Evolutionary conservation across 1,284 basidiomycete species (phyloP).

Genomic region (Mycosarcoma maydis): DNA sequence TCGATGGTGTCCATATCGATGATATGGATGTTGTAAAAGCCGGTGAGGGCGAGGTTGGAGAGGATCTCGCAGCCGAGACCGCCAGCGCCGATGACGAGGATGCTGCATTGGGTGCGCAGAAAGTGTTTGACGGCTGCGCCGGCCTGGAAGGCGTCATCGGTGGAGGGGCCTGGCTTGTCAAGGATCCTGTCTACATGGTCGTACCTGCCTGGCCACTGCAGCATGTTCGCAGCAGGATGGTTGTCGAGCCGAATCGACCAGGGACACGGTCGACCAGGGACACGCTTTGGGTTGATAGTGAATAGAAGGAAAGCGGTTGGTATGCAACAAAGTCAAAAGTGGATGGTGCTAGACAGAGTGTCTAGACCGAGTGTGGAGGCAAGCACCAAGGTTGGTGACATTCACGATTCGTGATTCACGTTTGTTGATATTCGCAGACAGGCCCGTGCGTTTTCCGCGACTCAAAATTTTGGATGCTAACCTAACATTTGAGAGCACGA

Average conservation of each 20-base stretch:
- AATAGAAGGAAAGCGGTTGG: too few species aligned
- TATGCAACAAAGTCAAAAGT: neutral
- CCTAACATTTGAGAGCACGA: too few species aligned
- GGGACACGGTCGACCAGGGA: too few species aligned
- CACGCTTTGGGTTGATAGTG: too few species aligned
- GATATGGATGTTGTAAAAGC: slow-evolving; percentile 97
- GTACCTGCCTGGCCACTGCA: slow-evolving; percentile 23
- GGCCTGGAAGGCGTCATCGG: slow-evolving; percentile 51
- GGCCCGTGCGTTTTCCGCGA: too few species aligned
- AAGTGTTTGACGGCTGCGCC: slow-evolving; percentile 79
- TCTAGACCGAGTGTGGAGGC: slow-evolving; percentile 10
- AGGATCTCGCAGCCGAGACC: slow-evolving; percentile 66
- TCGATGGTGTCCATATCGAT: slow-evolving; percentile 99
- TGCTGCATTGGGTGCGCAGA: slow-evolving; percentile 83
- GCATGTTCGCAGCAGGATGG: too few species aligned
- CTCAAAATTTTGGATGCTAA: too few species aligned
- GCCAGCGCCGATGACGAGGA: slow-evolving; percentile 83
- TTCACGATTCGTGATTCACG: too few species aligned
- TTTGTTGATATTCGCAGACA: too few species aligned
- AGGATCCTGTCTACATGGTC: slow-evolving; percentile 73
- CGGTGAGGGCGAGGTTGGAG: slow-evolving; percentile 71
- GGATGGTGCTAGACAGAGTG: neutral
- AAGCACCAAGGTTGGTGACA: too few species aligned
- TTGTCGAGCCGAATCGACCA: too few species aligned
- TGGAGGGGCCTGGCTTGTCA: slow-evolving; percentile 74